Base-by-base conservation (phyloP, 225 moss, liverwort and hornwort genomes). In the Climacium dendroides region DNA sequence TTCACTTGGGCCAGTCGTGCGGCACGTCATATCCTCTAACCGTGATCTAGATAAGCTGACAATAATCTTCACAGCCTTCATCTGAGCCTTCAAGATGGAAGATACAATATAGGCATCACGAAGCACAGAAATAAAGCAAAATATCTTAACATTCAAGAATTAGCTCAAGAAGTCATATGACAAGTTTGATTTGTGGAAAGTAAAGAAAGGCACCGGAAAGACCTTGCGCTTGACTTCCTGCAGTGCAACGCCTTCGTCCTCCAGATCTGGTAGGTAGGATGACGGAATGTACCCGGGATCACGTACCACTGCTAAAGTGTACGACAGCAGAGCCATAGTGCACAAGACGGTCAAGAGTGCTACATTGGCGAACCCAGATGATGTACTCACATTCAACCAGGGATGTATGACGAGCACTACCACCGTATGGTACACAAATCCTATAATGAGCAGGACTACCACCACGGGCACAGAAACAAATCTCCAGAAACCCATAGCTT, bases 181-280 rank as follows among this genome's bases (percentile, higher is more conserved):
- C 86, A 48, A 39, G 34, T 45, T 67, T 74, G n/a, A 60, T 53
- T 67, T 74, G 78, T 86, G 77, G 57, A 78, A 89, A 90, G 91
- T 88, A 89, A 81, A 91, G 90, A 91, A 90, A 91, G 90, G 88
- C 81, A 89, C 91, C 86, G 92, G 90, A 83, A 92, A 89, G 88
- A 97, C 97, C 96, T 98, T 98, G 90, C 98, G 96, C 95, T 98
- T 98, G 71, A 98, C 96, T 94, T 98, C 98, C 88, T 98, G 98
- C 19, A 97, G 93, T 43, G 94, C 89, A 91, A 88, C 92, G 76
- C 88, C 90, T 59, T 92, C 92, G 78, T 96, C 98, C 92, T 98
- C 98, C 50, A 96, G 87, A 85, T 98, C 98, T 73, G 98, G 98
- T 88, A 95, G 78, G 74, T 98, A 98, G 29, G 98, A 94, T 57